phyloP scores from a whole-genome alignment of 768 basidiomycete species.

The Pisolithus albus region DNA sequence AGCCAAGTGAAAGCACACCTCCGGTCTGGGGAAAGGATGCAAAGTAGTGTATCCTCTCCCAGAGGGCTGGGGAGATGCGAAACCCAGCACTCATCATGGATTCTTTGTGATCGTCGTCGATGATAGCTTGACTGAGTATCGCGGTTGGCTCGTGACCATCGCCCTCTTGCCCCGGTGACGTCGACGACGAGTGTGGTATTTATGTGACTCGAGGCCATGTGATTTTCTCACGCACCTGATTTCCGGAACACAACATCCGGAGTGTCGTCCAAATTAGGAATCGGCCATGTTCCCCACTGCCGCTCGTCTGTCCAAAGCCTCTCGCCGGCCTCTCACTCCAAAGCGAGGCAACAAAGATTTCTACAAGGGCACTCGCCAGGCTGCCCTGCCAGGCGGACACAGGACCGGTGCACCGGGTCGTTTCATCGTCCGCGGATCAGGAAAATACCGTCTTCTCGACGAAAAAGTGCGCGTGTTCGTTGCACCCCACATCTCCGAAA shows the following conservation, averaged over 20 bases:
- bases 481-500: conserved; percentile 64
- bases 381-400: conserved; percentile 73
- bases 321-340: conserved; percentile 70
- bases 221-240: too few species aligned
- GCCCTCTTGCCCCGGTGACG: too few species aligned
- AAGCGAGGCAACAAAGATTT: conserved; percentile 94
- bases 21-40: conserved; percentile 91
- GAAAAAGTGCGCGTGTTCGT: conserved; percentile 80
- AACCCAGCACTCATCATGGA: conserved; percentile 33
- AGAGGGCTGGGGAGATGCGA: conserved; percentile 69
- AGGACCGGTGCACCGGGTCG: conserved; percentile 86
- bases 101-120: neutral
- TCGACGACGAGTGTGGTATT: too few species aligned
- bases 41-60: conserved; percentile 89
- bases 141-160: too few species aligned
- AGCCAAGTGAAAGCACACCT: conserved; percentile 38
- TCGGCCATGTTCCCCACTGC: conserved; percentile 59
- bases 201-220: too few species aligned
- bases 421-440: conserved; percentile 68
- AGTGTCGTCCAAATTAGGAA: too few species aligned
- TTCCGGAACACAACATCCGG: too few species aligned
- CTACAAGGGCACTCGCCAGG: conserved; percentile 91
- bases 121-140: too few species aligned
- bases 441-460: conserved; percentile 77
- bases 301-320: conserved; percentile 73